Percentiles rank a stretch among this genome's conserved stretches.
These are phyloP conservation scores for Botryosphaeria dothidea DNA, from an alignment of 2,329 filamentous ascomycete species.

Conservation along the genomic window DNA sequence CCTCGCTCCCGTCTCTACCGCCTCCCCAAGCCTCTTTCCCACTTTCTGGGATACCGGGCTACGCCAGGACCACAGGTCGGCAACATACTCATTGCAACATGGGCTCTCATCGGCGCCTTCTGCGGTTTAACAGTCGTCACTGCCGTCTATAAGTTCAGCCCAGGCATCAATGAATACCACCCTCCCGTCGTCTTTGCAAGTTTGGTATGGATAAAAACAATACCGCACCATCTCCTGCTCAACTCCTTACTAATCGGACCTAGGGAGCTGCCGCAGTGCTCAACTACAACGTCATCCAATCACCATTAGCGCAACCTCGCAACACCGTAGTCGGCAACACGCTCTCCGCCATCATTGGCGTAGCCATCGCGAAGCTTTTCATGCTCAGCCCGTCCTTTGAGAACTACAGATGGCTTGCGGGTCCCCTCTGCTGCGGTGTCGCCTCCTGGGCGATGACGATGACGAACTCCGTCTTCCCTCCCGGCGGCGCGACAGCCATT, in stretches of 20 bases:
- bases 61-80: conserved; percentile 41
- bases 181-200: conserved; percentile 48
- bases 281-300: conserved; percentile 49
- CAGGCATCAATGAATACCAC: conserved; percentile 36
- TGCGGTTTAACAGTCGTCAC: conserved; percentile 45
- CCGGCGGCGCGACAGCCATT: conserved; percentile 51
- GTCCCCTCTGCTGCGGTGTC: conserved; percentile 44
- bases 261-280: conserved; percentile 50
- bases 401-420: conserved; percentile 46
- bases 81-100: conserved; percentile 42
- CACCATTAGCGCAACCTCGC: conserved; percentile 50
- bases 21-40: conserved; percentile 66
- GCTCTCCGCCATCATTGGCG: conserved; percentile 47
- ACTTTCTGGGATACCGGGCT: conserved; percentile 59
- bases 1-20: conserved; percentile 64
- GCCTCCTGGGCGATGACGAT: conserved; percentile 49
- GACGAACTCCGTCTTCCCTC: conserved; percentile 52
- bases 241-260: not conserved
- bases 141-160: conserved; percentile 44
- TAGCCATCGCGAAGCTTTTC: conserved; percentile 48
- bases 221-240: not conserved
- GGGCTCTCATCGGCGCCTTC: conserved; percentile 47
- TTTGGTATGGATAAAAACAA: conserved; percentile 33
- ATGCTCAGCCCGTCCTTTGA: conserved; percentile 39
- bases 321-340: conserved; percentile 49